Conservation (phyloP, 768 basidiomycete species). For the Paxillus ammoniavirescens region DNA sequence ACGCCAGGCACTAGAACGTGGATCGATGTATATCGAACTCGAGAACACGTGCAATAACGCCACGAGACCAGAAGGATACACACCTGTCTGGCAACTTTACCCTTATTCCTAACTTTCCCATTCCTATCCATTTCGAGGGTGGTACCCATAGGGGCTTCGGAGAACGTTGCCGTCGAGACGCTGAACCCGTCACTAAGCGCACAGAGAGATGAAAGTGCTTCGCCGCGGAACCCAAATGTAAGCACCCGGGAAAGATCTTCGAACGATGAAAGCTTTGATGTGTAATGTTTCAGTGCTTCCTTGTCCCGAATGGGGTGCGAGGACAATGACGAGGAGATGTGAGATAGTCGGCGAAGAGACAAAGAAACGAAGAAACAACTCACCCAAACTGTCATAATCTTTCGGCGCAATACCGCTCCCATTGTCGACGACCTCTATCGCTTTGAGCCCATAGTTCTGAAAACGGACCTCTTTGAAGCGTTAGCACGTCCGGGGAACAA, state of each 20-base stretch:
- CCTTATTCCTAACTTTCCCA: slow-evolving; percentile 57
- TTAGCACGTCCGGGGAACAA: slow-evolving; percentile 2
- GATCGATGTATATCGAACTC: neutral
- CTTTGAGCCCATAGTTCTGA: slow-evolving; percentile 79
- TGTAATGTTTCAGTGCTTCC: slow-evolving; percentile 86
- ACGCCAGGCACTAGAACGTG: no score
- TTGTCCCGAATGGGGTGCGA: neutral
- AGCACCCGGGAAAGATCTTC: slow-evolving; percentile 67
- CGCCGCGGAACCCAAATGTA: slow-evolving; percentile 95
- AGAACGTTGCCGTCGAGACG: slow-evolving; percentile 70
- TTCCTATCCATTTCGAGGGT: slow-evolving; percentile 67
- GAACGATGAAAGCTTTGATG: slow-evolving; percentile 83
- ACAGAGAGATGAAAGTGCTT: slow-evolving; percentile 92
- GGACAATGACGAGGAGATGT: neutral
- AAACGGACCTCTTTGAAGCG: slow-evolving; percentile 74
- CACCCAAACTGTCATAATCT: slow-evolving; percentile 80
- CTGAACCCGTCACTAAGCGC: slow-evolving; percentile 70
- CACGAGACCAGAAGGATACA: slow-evolving; percentile 12
- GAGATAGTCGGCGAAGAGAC: neutral
- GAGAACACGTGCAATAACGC: neutral
- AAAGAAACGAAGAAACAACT: slow-evolving; percentile 18
- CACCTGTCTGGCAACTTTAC: slow-evolving; percentile 78
- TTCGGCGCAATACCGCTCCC: slow-evolving; percentile 79
- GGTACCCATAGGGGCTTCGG: slow-evolving; percentile 76
- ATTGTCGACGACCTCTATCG: slow-evolving; percentile 90